Conservation (phyloP, 2,329 filamentous ascomycete genomes). For the Penicillium rolfsii region DNA sequence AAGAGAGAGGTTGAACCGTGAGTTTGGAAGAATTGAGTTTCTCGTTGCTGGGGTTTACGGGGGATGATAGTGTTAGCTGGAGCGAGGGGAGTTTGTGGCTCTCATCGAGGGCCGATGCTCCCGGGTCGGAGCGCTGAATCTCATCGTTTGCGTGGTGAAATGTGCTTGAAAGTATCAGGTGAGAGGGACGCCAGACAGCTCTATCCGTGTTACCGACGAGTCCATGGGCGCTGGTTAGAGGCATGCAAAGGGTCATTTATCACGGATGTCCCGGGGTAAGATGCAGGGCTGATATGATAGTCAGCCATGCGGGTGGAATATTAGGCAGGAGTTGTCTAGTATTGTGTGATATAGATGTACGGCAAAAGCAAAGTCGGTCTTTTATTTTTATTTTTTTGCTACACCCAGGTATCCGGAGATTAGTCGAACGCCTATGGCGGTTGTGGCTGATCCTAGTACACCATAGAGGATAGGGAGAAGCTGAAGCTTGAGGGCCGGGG, state of each 20-base stretch:
- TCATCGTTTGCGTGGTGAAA: conserved; percentile 3
- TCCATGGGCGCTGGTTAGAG: conserved; percentile 11
- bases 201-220: conserved; percentile 12
- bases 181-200: background rate
- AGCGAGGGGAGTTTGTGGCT: conserved; percentile 1
- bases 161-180: background rate
- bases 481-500: background rate
- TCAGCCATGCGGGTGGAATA: background rate
- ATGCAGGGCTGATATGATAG: conserved; percentile 15
- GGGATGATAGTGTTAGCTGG: background rate
- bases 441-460: conserved; percentile 18
- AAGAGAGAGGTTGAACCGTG: background rate
- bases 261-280: conserved; percentile 15
- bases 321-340: background rate
- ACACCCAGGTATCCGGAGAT: conserved; percentile 6
- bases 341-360: background rate
- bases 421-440: conserved; percentile 13
- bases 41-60: background rate
- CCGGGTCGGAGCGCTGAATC: conserved; percentile 21
- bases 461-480: conserved; percentile 5
- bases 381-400: background rate
- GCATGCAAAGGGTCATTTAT: conserved; percentile 16
- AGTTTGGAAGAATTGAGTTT: conserved; percentile 25
- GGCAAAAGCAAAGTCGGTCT: background rate
- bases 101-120: conserved; percentile 1